phyloP scores from a whole-genome alignment of 2,329 filamentous ascomycete genomes.

The Penicillium sp. region DNA sequence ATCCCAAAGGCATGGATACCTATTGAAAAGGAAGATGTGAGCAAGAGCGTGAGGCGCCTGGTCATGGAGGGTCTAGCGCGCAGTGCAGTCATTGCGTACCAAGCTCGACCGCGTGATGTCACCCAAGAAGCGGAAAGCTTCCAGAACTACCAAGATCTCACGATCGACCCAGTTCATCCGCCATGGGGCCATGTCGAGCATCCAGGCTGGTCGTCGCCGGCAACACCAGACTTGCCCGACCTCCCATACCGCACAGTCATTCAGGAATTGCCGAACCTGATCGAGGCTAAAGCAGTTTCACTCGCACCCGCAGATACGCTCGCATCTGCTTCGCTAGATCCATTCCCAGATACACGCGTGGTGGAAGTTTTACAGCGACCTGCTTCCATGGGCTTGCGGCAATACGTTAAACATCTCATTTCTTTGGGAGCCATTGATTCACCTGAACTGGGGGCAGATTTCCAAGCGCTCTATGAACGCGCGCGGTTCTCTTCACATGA shows the following conservation, averaged over 20 bases:
- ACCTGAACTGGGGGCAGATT: constrained; percentile 52
- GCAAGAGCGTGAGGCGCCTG: constrained; percentile 69
- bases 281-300: constrained; percentile 90
- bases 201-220: constrained; percentile 82
- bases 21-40: constrained; percentile 79
- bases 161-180: constrained; percentile 46
- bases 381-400: constrained; percentile 68
- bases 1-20: constrained; percentile 89
- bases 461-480: constrained; percentile 75
- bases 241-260: constrained; percentile 82
- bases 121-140: constrained; percentile 38
- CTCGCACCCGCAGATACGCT: constrained; percentile 64
- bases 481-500: constrained; percentile 75
- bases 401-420: constrained; percentile 72
- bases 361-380: constrained; percentile 70
- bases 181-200: constrained; percentile 85
- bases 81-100: constrained; percentile 78
- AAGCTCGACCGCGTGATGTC: constrained; percentile 66
- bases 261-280: constrained; percentile 78
- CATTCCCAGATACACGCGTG: constrained; percentile 62
- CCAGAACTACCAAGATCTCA: constrained; percentile 30
- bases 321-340: constrained; percentile 40
- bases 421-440: constrained; percentile 62
- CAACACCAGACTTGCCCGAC: constrained; percentile 69
- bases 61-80: constrained; percentile 69